phyloP scores from a whole-genome alignment of 1,139 yeast species.

The Magnusiomyces sp. region DNA sequence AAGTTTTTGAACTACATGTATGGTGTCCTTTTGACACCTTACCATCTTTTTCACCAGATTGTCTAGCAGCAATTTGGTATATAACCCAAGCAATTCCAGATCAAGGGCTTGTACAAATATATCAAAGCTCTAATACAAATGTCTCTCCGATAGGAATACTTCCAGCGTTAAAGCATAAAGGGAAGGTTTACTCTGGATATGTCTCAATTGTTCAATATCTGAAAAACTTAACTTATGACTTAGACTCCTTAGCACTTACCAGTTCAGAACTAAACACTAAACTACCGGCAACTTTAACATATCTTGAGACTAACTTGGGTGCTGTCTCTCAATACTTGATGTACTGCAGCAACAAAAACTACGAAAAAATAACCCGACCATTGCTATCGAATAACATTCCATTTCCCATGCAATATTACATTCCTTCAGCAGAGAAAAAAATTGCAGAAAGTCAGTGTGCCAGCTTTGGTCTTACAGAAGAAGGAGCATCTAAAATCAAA shows the following conservation, averaged over 20 bases:
- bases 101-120: conserved; percentile 31
- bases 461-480: conserved; percentile 25
- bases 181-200: conserved; percentile 39
- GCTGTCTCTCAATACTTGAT: conserved; percentile 52
- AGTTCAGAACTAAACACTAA: conserved; percentile 4
- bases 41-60: conserved; percentile 38
- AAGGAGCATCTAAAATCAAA: conserved; percentile 25
- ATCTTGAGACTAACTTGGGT: conserved; percentile 37
- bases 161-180: conserved; percentile 44
- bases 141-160: conserved; percentile 41
- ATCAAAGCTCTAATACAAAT: conserved; percentile 53
- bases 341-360: conserved; percentile 53
- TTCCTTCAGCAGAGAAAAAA: conserved; percentile 49
- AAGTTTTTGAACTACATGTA: conserved; percentile 40
- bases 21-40: conserved; percentile 42
- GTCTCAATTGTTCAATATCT: conserved; percentile 40
- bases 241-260: conserved; percentile 19
- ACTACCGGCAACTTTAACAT: conserved; percentile 26
- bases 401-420: conserved; percentile 80
- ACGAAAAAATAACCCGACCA: conserved; percentile 56
- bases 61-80: conserved; percentile 37
- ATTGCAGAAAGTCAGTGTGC: conserved; percentile 42
- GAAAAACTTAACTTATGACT: conserved; percentile 18
- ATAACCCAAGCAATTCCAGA: conserved; percentile 23
- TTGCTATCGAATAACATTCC: conserved; percentile 52